These are phyloP conservation scores for Sindora glabra DNA, from an alignment of 306 rosid genomes.

Conservation along the genomic window DNA sequence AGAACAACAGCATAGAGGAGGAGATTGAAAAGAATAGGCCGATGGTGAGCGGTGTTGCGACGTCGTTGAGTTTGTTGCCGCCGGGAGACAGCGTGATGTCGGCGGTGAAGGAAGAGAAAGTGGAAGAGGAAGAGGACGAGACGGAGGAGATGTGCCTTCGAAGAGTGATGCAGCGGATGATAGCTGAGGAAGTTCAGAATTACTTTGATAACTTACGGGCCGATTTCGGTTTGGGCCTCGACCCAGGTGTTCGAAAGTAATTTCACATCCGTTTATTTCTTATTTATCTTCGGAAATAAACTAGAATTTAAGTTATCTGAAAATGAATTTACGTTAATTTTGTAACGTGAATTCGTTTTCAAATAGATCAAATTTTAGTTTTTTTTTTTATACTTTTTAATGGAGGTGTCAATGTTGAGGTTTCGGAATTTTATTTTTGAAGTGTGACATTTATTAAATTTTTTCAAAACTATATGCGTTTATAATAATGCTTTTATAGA, in stretches of 20 bases:
- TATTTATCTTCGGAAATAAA: too few species aligned
- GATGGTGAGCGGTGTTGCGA: slow-evolving; percentile 27
- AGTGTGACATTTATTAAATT: too few species aligned
- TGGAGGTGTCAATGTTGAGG: too few species aligned
- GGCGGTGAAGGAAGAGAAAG: background rate
- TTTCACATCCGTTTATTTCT: too few species aligned
- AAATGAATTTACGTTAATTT: too few species aligned
- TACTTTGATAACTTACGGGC: slow-evolving; percentile 41
- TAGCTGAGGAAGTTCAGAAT: slow-evolving; percentile 63
- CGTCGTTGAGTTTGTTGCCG: slow-evolving; percentile 50
- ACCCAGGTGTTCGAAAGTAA: slow-evolving; percentile 5
- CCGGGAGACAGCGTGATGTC: slow-evolving; percentile 5
- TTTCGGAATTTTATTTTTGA: too few species aligned
- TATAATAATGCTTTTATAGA: too few species aligned
- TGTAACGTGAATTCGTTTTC: too few species aligned
- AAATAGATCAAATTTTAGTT: too few species aligned
- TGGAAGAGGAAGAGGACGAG: slow-evolving; percentile 9
- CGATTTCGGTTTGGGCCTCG: slow-evolving; percentile 1
- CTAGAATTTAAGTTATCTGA: too few species aligned
- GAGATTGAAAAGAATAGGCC: background rate
- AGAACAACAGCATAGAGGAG: background rate
- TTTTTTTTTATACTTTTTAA: too few species aligned
- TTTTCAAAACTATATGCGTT: too few species aligned
- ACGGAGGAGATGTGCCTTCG: slow-evolving; percentile 27
- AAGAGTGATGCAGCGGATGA: slow-evolving; percentile 46